Percentiles rank a stretch among this genome's conserved stretches.
These are phyloP conservation scores for Leonotis leonurus DNA, from an alignment of 257 asterid species.

Conservation along the genomic window DNA sequence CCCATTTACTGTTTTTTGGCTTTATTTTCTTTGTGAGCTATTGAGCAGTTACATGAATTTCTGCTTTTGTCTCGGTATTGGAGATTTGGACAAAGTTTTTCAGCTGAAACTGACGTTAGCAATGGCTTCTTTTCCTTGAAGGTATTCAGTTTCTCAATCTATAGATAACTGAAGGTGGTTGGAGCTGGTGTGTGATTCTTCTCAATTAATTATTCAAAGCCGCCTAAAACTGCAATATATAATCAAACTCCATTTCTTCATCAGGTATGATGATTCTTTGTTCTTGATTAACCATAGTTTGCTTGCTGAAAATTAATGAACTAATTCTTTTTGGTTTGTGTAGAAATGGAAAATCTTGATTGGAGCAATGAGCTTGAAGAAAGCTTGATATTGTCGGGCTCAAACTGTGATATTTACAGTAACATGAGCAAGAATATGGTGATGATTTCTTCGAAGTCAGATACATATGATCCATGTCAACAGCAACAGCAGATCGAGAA, in stretches of 20 bases:
- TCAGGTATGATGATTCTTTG: too few species aligned
- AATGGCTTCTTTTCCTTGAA: too few species aligned
- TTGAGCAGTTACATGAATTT: constrained; percentile 36
- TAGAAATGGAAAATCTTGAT: constrained; percentile 55
- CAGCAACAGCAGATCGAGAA: constrained; percentile 9
- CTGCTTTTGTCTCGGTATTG: constrained; percentile 23
- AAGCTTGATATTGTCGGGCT: constrained; percentile 12
- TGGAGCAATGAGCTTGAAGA: constrained; percentile 43
- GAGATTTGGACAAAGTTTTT: constrained; percentile 32
- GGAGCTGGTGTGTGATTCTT: constrained; percentile 20
- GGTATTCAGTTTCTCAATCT: constrained; percentile 19
- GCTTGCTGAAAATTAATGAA: too few species aligned
- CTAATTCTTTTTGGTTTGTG: too few species aligned
- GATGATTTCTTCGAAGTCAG: too few species aligned
- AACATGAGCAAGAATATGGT: too few species aligned
- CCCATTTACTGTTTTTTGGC: background rate
- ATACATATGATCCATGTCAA: background rate
- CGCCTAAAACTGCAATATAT: too few species aligned
- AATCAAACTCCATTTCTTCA: too few species aligned
- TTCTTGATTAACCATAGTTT: too few species aligned
- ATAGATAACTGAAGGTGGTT: constrained; percentile 37
- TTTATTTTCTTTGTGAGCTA: constrained; percentile 21
- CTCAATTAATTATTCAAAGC: too few species aligned
- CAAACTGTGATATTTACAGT: too few species aligned
- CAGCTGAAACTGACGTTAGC: constrained; percentile 55